Evolutionary conservation across 2,329 filamentous ascomycete genomes (phyloP), one percentile per base, ranked within the genome.

Genomic region (Juglanconis sp.): DNA sequence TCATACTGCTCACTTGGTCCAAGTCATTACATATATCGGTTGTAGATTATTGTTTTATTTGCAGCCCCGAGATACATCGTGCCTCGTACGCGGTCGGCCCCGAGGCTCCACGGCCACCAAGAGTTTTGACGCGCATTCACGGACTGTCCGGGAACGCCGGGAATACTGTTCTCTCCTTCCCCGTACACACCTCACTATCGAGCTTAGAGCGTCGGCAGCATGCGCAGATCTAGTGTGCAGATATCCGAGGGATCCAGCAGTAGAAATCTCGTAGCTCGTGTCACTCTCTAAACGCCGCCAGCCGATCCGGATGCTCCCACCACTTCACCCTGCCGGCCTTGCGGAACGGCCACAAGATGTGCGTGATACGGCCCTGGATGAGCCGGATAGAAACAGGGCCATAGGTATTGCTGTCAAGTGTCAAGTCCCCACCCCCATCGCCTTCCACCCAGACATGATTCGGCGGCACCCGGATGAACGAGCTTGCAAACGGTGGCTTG

Each of bases 401-500:
- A 73, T 96, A 97, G 11, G 86, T 86, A 74, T 96, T 96, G 74
- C 92, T 96, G 76, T 99, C 95, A 62, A 87, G 73, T 58, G 86
- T 91, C 68, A 84, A 84, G 54, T 83, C 81, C 67, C 85, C 83
- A 68, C 84, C 83, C 11, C 89, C 92, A 71, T 99, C 95, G 1
- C 95, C 95, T 72, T 98, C 94, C 1, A 99, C 86, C 95, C 95
- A 99, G 34, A 98, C 82, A 77, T 98, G 93, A 17, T 92, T 92
- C 64, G 82, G 82, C 5, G 93, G 94, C 30, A 99, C 84, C 64
- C 82, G 81, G 50, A 90, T 77, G 8, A 74, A 79, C 1, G 76
- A 67, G 15, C 80, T 72, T 8, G 84, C 81, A 70, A 86, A 89
- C 17, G 86, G 87, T 56, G 78, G 73, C 60, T 84, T 81, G 46